A percentile compares a stretch with the other conserved stretches of the same genome.
These are phyloP conservation scores for Flaveria brownii DNA, from an alignment of 129 eudicot species.

Conservation along the genomic window DNA sequence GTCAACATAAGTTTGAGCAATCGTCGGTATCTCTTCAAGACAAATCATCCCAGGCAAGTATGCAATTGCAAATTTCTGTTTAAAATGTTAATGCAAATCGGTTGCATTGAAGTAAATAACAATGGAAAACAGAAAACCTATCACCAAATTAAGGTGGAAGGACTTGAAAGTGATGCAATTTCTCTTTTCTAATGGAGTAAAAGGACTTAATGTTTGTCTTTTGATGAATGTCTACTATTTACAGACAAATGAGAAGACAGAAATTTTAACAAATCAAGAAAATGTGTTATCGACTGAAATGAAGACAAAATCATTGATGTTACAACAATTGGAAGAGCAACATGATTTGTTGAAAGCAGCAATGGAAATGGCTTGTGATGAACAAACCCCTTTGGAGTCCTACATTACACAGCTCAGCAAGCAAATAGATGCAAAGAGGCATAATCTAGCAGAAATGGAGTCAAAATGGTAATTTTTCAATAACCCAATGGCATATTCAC, in stretches of 20 bases:
- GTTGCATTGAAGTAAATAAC: conserved; percentile 4
- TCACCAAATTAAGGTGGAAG: conserved; percentile 5
- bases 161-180: conserved; percentile 5
- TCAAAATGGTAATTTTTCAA: conserved; percentile 48
- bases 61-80: conserved; percentile 1
- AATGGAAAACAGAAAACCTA: neutral
- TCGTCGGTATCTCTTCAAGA: conserved; percentile 21
- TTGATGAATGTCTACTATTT: conserved; percentile 19
- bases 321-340: conserved; percentile 49
- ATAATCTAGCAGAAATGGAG: conserved; percentile 48
- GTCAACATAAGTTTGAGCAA: conserved; percentile 28
- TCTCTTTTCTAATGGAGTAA: neutral
- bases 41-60: conserved; percentile 46
- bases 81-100: neutral
- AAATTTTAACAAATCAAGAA: conserved; percentile 28
- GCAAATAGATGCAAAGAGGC: conserved; percentile 50
- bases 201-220: neutral
- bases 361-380: conserved; percentile 53
- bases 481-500: neutral
- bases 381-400: conserved; percentile 38
- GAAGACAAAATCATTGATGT: conserved; percentile 29
- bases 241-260: conserved; percentile 27
- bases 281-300: conserved; percentile 30
- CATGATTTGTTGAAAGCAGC: conserved; percentile 53
- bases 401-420: conserved; percentile 43